Conservation (phyloP, 1,139 yeast genomes). For the Lodderomyces parapsilosis region DNA sequence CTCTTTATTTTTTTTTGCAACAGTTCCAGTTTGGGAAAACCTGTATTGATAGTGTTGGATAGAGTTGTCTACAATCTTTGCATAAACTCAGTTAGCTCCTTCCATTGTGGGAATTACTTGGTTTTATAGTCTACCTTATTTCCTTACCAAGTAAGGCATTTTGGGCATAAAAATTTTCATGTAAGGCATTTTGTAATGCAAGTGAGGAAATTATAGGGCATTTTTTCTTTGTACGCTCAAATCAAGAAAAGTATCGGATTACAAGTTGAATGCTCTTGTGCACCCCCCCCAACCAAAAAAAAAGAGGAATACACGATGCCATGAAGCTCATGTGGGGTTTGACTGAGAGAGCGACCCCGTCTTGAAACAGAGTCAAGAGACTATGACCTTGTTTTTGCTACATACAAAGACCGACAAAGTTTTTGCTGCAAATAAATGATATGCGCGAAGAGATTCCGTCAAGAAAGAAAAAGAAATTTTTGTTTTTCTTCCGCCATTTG, state of each 20-base stretch:
- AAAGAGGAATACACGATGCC: too few relatives aligned
- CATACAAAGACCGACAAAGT: too few relatives aligned
- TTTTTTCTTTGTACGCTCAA: not conserved
- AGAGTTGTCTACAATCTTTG: not conserved
- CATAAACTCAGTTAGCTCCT: slow-evolving; percentile 9
- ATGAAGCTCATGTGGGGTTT: too few relatives aligned
- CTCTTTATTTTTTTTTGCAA: slow-evolving; percentile 4
- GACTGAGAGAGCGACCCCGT: too few relatives aligned
- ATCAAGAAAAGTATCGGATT: not conserved
- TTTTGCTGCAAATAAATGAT: too few relatives aligned
- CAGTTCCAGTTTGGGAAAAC: not conserved
- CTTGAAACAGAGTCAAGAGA: too few relatives aligned
- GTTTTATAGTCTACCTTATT: not conserved
- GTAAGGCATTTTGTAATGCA: slow-evolving; percentile 4
- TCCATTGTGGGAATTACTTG: slow-evolving; percentile 10
- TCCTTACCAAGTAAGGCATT: not conserved
- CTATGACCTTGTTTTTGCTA: too few relatives aligned
- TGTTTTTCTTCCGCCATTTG: not conserved
- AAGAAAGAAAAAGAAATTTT: not conserved
- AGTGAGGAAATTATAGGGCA: slow-evolving; percentile 1
- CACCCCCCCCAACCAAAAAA: too few relatives aligned
- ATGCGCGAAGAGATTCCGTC: not conserved
- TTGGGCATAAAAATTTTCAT: not conserved
- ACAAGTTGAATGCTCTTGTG: not conserved
- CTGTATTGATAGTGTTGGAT: not conserved